Percentiles rank a stretch among this genome's conserved stretches.
These are phyloP conservation scores for Galeopsis tetrahit DNA, from an alignment of 257 asterid species.

Conservation along the genomic window DNA sequence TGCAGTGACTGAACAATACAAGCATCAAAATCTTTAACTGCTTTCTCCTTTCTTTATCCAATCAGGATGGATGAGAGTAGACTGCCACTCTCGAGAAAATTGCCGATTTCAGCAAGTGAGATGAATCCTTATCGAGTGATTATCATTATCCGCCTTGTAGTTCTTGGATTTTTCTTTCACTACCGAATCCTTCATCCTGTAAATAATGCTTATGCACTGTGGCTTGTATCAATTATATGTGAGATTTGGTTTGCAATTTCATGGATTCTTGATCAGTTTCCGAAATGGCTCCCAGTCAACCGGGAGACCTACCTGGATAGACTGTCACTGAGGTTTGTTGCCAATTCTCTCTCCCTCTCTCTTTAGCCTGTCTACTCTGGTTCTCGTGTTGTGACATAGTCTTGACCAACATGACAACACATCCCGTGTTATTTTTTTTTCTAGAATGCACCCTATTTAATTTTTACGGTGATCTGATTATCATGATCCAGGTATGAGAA, in stretches of 20 bases:
- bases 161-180: slow-evolving; percentile 31
- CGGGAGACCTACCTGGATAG: slow-evolving; percentile 29
- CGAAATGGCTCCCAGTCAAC: slow-evolving; percentile 26
- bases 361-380: background rate
- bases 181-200: slow-evolving; percentile 25
- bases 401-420: background rate
- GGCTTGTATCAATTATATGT: slow-evolving; percentile 26
- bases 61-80: slow-evolving; percentile 22
- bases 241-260: slow-evolving; percentile 29
- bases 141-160: slow-evolving; percentile 23
- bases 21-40: background rate
- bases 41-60: slow-evolving; percentile 18
- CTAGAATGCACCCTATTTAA: background rate
- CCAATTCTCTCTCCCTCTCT: background rate
- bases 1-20: background rate
- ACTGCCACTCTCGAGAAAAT: slow-evolving; percentile 26
- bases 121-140: slow-evolving; percentile 25
- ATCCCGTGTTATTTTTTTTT: background rate
- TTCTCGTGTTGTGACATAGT: background rate
- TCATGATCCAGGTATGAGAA: slow-evolving; percentile 24
- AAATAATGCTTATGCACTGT: slow-evolving; percentile 24
- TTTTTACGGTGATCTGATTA: slow-evolving; percentile 1
- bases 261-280: slow-evolving; percentile 31
- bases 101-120: slow-evolving; percentile 20
- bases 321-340: slow-evolving; percentile 19